Evolutionary conservation across 257 asterid genomes (phyloP).

Genomic region (Phtheirospermum japonicum): DNA sequence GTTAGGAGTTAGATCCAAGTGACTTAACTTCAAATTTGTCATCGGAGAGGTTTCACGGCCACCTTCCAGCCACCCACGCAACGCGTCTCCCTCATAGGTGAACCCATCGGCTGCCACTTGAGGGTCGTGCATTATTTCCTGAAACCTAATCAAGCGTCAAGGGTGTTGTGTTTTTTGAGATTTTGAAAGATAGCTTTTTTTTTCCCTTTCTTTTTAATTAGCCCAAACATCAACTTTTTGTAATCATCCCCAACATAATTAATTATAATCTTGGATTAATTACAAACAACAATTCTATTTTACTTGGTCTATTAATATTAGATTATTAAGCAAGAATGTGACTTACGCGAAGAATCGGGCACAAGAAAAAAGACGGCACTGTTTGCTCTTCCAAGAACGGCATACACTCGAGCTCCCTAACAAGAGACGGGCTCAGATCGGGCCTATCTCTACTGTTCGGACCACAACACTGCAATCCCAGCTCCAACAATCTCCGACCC

Average conservation of each 20-base stretch:
- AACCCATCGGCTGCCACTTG: conserved; percentile 91
- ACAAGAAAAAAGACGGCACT: conserved; percentile 65
- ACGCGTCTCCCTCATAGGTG: conserved; percentile 85
- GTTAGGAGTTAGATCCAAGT: conserved; percentile 61
- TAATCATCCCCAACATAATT: too few relatives aligned
- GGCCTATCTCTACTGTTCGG: conserved; percentile 62
- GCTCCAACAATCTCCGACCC: conserved; percentile 60
- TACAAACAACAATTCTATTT: neutral
- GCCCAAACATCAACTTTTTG: too few relatives aligned
- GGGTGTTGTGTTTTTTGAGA: too few relatives aligned
- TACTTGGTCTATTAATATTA: neutral
- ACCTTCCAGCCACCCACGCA: conserved; percentile 65
- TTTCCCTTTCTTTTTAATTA: too few relatives aligned
- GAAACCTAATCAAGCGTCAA: too few relatives aligned
- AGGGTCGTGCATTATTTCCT: conserved; percentile 94
- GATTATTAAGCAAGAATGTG: neutral
- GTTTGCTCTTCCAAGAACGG: conserved; percentile 58
- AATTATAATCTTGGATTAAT: neutral
- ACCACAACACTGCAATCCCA: conserved; percentile 77
- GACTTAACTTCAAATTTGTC: conserved; percentile 68
- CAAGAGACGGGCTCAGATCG: conserved; percentile 47
- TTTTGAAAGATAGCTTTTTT: too few relatives aligned
- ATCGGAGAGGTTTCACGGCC: conserved; percentile 82
- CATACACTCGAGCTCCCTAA: conserved; percentile 62
- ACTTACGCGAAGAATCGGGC: conserved; percentile 78